A percentile compares a stretch with the other conserved stretches of the same genome.
These are phyloP conservation scores for Fonsecaea nubica DNA, from an alignment of 2,329 filamentous ascomycete species.

Conservation along the genomic window DNA sequence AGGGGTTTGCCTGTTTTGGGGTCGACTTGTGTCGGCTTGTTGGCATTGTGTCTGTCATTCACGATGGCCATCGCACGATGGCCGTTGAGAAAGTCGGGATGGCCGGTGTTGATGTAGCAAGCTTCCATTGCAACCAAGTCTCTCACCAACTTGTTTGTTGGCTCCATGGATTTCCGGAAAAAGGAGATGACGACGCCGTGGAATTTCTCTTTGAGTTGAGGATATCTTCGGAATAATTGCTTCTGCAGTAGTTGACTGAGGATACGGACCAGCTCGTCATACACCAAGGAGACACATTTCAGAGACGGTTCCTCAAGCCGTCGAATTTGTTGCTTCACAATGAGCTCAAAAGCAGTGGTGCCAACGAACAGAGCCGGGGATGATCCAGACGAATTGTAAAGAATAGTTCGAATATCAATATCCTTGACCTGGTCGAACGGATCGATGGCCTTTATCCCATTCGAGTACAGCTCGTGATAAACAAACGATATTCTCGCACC, in stretches of 20 bases:
- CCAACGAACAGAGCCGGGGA: slow-evolving; percentile 96
- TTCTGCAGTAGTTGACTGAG: slow-evolving; percentile 88
- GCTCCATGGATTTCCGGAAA: slow-evolving; percentile 98
- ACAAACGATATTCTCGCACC: slow-evolving; percentile 99
- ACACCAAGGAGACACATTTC: slow-evolving; percentile 96
- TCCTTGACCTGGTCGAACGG: slow-evolving; percentile 98
- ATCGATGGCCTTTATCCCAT: slow-evolving; percentile 96
- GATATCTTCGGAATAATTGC: slow-evolving; percentile 88
- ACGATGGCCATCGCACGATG: slow-evolving; percentile 98
- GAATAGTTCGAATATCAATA: slow-evolving; percentile 92
- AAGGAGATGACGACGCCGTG: slow-evolving; percentile 89
- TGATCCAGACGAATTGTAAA: slow-evolving; percentile 99
- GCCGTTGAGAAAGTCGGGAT: slow-evolving; percentile 96
- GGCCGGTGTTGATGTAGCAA: slow-evolving; percentile 97
- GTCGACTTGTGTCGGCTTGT: slow-evolving; percentile 91
- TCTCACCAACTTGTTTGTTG: slow-evolving; percentile 93
- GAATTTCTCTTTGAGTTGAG: slow-evolving; percentile 95
- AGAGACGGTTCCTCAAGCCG: slow-evolving; percentile 92
- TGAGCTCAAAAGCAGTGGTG: slow-evolving; percentile 96
- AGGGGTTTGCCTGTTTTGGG: slow-evolving; percentile 98
- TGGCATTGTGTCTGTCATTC: slow-evolving; percentile 82
- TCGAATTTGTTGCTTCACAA: slow-evolving; percentile 98
- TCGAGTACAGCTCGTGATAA: slow-evolving; percentile 97
- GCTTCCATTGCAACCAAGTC: slow-evolving; percentile 95
- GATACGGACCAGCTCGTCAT: slow-evolving; percentile 96